Evolutionary conservation across 108 stramenopile genomes (phyloP).

Genomic region (Nitzschia sp.): DNA sequence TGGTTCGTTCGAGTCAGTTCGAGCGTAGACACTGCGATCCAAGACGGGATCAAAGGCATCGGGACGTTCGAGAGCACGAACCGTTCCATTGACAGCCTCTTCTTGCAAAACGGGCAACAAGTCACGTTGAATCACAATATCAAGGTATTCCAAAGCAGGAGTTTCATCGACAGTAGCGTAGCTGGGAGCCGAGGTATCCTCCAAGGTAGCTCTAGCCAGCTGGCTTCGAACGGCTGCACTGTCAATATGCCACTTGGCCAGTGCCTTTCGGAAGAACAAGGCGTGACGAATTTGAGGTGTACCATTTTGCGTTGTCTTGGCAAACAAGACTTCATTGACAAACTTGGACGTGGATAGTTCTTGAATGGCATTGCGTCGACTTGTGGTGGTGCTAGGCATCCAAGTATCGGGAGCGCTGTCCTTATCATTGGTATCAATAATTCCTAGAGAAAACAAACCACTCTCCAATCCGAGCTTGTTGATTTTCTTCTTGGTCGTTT

Average conservation of each 20-base stretch:
- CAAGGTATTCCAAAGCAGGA: conserved; percentile 72
- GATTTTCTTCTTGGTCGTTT: conserved; percentile 5
- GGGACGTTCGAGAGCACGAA: conserved; percentile 69
- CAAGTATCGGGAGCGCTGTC: conserved; percentile 27
- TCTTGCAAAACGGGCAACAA: conserved; percentile 85
- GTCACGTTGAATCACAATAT: conserved; percentile 64
- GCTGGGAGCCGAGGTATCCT: conserved; percentile 65
- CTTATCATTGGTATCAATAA: conserved; percentile 35
- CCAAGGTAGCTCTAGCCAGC: conserved; percentile 60
- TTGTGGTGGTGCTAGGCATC: conserved; percentile 21
- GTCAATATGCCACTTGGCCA: conserved; percentile 71
- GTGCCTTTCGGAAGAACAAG: conserved; percentile 65
- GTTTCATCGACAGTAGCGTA: conserved; percentile 48
- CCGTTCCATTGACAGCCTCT: conserved; percentile 80
- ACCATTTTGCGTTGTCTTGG: conserved; percentile 60
- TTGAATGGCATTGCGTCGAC: conserved; percentile 45
- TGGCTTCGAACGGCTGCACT: conserved; percentile 47
- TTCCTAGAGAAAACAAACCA: conserved; percentile 74
- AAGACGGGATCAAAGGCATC: conserved; percentile 85
- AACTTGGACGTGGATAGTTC: conserved; percentile 66
- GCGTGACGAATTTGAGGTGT: conserved; percentile 77
- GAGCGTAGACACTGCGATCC: conserved; percentile 61
- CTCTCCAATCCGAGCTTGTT: conserved; percentile 25
- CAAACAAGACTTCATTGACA: conserved; percentile 64
- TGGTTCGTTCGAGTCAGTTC: conserved; percentile 61